These are phyloP conservation scores for Tubosaeta brunneosetosa DNA, from an alignment of 768 basidiomycete species.

Conservation along the genomic window DNA sequence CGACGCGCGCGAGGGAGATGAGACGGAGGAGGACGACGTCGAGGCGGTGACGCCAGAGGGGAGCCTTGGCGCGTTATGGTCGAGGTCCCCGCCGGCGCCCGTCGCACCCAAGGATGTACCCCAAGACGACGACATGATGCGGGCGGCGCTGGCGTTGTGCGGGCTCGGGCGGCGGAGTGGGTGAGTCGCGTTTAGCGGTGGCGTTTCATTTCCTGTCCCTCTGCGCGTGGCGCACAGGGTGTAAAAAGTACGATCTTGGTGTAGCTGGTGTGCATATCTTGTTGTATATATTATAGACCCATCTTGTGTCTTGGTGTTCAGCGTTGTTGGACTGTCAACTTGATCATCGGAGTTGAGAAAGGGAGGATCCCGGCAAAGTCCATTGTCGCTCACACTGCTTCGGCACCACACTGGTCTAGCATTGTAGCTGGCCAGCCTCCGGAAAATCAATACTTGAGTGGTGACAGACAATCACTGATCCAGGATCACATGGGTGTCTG, in stretches of 20 bases:
- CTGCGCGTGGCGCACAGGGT: not conserved
- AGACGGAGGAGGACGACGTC: constrained; percentile 60
- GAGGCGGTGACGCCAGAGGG: constrained; percentile 64
- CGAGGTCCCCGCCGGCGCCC: not conserved
- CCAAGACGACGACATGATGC: constrained; percentile 66
- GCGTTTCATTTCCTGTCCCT: not conserved
- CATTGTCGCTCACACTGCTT: too few relatives aligned
- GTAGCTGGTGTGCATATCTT: not conserved
- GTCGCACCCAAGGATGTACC: constrained; percentile 10
- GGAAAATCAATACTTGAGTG: too few relatives aligned
- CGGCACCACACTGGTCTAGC: too few relatives aligned
- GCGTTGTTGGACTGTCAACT: too few relatives aligned
- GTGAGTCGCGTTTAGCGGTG: constrained; percentile 2
- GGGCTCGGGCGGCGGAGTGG: constrained; percentile 38
- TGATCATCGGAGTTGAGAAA: too few relatives aligned
- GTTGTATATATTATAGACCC: not conserved
- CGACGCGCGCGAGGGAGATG: constrained; percentile 31
- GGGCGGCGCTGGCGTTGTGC: constrained; percentile 63
- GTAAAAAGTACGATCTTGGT: not conserved
- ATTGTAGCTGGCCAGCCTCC: too few relatives aligned
- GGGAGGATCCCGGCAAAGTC: too few relatives aligned
- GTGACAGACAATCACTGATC: too few relatives aligned
- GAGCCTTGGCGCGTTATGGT: constrained; percentile 37
- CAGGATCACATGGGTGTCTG: too few relatives aligned
- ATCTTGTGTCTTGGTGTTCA: not conserved